These are phyloP conservation scores for Agrostemma githago DNA, from an alignment of 148 eudicot genomes.

Conservation along the genomic window DNA sequence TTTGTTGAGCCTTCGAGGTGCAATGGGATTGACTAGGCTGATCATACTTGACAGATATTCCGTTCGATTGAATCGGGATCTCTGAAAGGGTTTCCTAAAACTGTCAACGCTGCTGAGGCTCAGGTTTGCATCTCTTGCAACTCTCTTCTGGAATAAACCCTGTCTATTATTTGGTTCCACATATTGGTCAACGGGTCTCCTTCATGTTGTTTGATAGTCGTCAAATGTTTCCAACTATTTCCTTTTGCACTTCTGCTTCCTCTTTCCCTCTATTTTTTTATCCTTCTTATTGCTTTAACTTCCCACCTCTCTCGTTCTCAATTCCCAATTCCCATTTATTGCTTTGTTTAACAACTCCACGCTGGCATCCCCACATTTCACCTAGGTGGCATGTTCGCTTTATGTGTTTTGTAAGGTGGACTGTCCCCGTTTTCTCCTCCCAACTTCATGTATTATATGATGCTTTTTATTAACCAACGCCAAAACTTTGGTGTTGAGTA, in stretches of 20 bases:
- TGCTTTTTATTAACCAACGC: not conserved
- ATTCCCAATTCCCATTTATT: too few species aligned
- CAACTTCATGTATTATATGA: not conserved
- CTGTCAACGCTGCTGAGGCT: conserved; percentile 43
- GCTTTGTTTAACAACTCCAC: too few species aligned
- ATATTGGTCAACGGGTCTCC: not conserved
- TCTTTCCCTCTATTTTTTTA: not conserved
- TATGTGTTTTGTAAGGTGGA: not conserved
- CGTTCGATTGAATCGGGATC: conserved; percentile 97
- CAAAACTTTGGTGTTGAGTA: not conserved
- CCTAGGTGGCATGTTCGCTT: not conserved
- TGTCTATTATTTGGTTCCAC: not conserved
- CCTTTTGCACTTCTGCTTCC: not conserved
- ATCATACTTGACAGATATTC: conserved; percentile 48
- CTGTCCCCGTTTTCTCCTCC: not conserved
- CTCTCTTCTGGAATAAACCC: conserved; percentile 6
- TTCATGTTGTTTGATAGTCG: not conserved
- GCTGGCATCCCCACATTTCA: not conserved
- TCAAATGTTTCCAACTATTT: not conserved
- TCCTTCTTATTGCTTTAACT: too few species aligned
- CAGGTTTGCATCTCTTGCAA: conserved; percentile 41
- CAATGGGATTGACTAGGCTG: not conserved
- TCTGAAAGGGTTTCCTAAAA: conserved; percentile 73
- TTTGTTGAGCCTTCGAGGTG: conserved; percentile 1
- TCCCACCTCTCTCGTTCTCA: too few species aligned